Base-by-base conservation (phyloP, 768 basidiomycete species). In the Termitomyces sp. region DNA sequence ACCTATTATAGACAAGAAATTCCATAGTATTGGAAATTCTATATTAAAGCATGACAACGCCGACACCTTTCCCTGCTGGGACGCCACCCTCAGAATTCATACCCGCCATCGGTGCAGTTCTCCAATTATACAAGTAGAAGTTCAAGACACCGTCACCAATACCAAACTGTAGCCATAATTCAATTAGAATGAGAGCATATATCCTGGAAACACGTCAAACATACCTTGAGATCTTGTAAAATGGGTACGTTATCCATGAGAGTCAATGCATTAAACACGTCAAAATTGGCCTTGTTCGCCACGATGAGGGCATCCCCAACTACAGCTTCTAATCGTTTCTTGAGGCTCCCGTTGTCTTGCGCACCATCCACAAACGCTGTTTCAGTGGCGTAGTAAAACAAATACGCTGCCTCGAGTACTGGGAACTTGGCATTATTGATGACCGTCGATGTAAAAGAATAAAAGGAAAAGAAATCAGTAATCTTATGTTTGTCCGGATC, bases 381-480 rank as follows among this genome's bases (percentile, higher is more conserved):
- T 50, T 89, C 87, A 7, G 89, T 87, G 19, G 93, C 97, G 66
- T 98, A 98, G 73, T 98, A 98, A 71, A 84, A 98, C 23, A 98
- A 78, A 72, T 98, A 99, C 11, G 93, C 96, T 0, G 95, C 96
- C 62, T 99, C 87, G 41, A 99, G 81, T 30, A 83, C 64, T 19
- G 80, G 77, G 66, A 94, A 73, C 61, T 86, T 89, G n/a, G 77
- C 59, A 62, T 83, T 84, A 52, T 83, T 80, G 67, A 98, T 92
- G 59, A 98, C 85, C 1, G 93, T 90, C 5, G 96, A 98, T 0
- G 97, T 96, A 23, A 99, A 83, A 14, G 91, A 91, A 70, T 97
- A 99, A 76, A 98, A 96, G 9, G 96, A 95, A 72, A 98, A 88
- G 67, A 95, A 90, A 72, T 99, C 97, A 1, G 96, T 98, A 64